Conservation (phyloP, 2,329 filamentous ascomycete species). For the Aspergillus caelatus region DNA sequence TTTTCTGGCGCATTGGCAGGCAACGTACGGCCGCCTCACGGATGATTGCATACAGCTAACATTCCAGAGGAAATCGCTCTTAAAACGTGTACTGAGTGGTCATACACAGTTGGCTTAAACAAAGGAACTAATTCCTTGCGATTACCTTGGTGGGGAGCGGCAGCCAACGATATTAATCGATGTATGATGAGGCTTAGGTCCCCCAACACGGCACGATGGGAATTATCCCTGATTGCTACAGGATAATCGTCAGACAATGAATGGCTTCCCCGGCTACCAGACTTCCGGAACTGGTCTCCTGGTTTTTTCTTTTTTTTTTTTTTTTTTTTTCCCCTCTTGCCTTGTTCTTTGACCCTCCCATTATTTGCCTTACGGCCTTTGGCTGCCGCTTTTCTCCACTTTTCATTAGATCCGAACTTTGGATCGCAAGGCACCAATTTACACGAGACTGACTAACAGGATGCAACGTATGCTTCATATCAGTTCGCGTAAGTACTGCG, state of each 20-base stretch:
- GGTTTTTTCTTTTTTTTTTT: neutral
- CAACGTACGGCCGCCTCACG: neutral
- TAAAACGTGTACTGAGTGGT: neutral
- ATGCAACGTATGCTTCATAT: slow-evolving; percentile 5
- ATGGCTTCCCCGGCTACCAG: neutral
- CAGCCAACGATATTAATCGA: neutral
- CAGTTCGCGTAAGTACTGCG: slow-evolving; percentile 1
- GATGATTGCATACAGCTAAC: neutral
- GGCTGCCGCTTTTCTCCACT: slow-evolving; percentile 16
- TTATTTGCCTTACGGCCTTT: slow-evolving; percentile 9
- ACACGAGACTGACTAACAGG: slow-evolving; percentile 18
- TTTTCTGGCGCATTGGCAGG: neutral
- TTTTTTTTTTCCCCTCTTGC: neutral
- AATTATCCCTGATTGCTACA: neutral
- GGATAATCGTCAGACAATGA: neutral
- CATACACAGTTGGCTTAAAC: neutral
- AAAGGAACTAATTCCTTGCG: neutral
- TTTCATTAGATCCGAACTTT: slow-evolving; percentile 14
- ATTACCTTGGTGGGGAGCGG: neutral
- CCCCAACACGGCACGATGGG: neutral
- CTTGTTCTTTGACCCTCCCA: neutral
- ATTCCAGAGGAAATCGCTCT: neutral
- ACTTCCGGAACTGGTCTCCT: neutral
- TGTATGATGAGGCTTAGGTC: neutral
- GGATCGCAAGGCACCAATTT: slow-evolving; percentile 12